Percentiles rank a stretch among this genome's conserved stretches.
These are phyloP conservation scores for Ensete ventricosum DNA, from an alignment of 176 grass and related monocot species.

Conservation along the genomic window DNA sequence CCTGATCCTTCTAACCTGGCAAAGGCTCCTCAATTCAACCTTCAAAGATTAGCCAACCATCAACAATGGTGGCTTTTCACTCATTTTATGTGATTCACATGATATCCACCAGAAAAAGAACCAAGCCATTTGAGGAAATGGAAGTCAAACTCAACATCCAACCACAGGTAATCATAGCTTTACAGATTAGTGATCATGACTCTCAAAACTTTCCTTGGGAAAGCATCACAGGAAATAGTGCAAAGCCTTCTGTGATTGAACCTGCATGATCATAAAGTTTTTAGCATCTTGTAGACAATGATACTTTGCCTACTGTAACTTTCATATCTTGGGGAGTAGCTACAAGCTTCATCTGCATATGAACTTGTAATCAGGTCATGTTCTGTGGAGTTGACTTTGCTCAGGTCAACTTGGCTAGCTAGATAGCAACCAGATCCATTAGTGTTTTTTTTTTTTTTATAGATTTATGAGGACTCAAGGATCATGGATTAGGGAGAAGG, in stretches of 20 bases:
- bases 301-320: not conserved
- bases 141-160: not conserved
- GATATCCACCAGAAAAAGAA: not conserved
- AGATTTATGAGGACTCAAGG: no score
- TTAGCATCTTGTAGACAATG: not conserved
- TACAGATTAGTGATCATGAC: not conserved
- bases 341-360: not conserved
- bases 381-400: no score
- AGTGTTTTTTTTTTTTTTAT: fast-evolving
- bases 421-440: no score
- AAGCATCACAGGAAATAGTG: not conserved
- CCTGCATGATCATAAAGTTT: not conserved
- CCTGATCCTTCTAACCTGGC: no score
- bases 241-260: not conserved
- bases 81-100: not conserved
- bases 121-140: not conserved
- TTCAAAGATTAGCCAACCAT: not conserved
- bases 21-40: no score
- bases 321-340: not conserved
- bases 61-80: no score
- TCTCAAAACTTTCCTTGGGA: not conserved
- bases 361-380: no score
- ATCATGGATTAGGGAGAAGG: no score
- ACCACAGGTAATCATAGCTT: not conserved
- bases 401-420: no score